Evolutionary conservation across 176 grass and related monocot genomes (phyloP).

Genomic region (Calamus simplicifolius): DNA sequence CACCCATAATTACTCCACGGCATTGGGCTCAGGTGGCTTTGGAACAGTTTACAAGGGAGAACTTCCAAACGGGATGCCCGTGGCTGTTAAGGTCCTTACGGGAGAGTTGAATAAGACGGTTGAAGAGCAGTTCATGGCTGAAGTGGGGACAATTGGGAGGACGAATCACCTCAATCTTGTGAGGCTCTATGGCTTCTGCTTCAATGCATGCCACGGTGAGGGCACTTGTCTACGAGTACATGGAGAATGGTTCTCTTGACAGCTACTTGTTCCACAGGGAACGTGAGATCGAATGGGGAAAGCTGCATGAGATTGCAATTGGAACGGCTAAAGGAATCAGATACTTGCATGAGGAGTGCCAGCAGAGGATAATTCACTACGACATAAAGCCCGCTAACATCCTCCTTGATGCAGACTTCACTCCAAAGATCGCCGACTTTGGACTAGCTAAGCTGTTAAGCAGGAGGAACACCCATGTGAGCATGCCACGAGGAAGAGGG

Average conservation of each 20-base stretch:
- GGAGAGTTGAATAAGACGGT: too few species aligned
- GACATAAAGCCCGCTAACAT: constrained; percentile 3
- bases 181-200: background rate
- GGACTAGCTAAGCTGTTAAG: constrained; percentile 2
- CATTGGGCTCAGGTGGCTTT: background rate
- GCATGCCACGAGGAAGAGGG: background rate
- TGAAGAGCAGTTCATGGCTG: too few species aligned
- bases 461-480: background rate
- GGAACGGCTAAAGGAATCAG: constrained; percentile 1
- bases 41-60: too few species aligned
- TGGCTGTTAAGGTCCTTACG: too few species aligned
- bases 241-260: constrained; percentile 5
- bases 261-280: background rate
- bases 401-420: constrained; percentile 3
- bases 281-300: background rate
- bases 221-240: background rate
- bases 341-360: constrained; percentile 11
- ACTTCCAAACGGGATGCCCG: too few species aligned
- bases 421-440: constrained; percentile 1
- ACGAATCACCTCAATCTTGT: too few species aligned
- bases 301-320: constrained; percentile 3
- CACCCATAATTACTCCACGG: background rate
- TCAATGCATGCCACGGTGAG: background rate
- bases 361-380: constrained; percentile 6
- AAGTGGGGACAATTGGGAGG: too few species aligned